These are phyloP conservation scores for Plantago elongata DNA, from an alignment of 257 asterid species.

Conservation along the genomic window DNA sequence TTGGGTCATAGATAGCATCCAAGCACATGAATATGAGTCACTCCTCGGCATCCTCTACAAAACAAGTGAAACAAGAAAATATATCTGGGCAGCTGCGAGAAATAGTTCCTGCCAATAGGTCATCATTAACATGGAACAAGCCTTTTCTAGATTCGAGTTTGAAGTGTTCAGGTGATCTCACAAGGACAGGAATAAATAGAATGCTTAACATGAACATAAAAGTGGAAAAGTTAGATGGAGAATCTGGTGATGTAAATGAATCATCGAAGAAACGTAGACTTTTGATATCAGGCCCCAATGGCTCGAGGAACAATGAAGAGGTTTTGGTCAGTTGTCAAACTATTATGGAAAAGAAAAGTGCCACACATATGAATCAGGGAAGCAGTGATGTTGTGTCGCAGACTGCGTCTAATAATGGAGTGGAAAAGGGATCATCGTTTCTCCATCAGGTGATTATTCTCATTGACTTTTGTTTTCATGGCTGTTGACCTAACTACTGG, in stretches of 20 bases:
- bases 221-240: constrained; percentile 30
- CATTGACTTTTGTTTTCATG: not conserved
- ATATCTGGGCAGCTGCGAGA: constrained; percentile 33
- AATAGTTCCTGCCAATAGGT: constrained; percentile 85
- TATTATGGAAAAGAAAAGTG: constrained; percentile 23
- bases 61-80: constrained; percentile 33
- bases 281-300: constrained; percentile 46
- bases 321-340: constrained; percentile 28
- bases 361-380: constrained; percentile 22
- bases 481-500: constrained; percentile 1
- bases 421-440: constrained; percentile 68
- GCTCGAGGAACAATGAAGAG: constrained; percentile 24
- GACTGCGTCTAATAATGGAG: constrained; percentile 36
- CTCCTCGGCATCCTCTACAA: constrained; percentile 34
- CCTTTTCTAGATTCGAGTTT: constrained; percentile 27
- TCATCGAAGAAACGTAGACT: constrained; percentile 55
- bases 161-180: constrained; percentile 34
- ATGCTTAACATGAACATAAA: constrained; percentile 26
- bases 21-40: constrained; percentile 14
- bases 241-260: constrained; percentile 32
- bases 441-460: constrained; percentile 57
- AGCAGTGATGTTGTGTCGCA: constrained; percentile 23
- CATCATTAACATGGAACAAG: constrained; percentile 46
- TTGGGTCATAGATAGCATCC: constrained; percentile 28
- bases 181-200: constrained; percentile 27